Evolutionary conservation across 768 basidiomycete species (phyloP), one percentile per base, ranked within the genome.

Genomic region (Polyporus arcularius): DNA sequence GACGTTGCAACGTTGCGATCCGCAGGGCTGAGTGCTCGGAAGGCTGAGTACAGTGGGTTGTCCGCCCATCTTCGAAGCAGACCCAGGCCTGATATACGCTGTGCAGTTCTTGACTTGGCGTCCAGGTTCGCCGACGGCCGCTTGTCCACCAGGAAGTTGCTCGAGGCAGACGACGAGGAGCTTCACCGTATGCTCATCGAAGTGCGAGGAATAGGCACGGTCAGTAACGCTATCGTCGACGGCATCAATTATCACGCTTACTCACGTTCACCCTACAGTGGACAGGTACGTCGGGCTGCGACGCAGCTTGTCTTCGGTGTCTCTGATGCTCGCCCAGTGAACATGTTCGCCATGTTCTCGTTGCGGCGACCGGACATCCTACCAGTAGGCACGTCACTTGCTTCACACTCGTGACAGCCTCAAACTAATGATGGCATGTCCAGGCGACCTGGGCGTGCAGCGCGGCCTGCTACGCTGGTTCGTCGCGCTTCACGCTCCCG

Each of bases 271-370:
- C 21, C 6, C 10, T 26, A 26, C 61, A 85, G 86, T 88, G 83
- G 86, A 88, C 88, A 49, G 85, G 86, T 85, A 71, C 58, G 72
- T 67, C 7, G 16, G 12, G 38, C 51, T 16, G n/a, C 48, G 21
- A 5, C 43, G 10, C n/a, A 8, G 38, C 21, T 60, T 31, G 42
- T 45, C 18, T 4, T 28, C 4, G n/a, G 12, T 8, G 42, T 32
- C 47, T 49, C 51, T 65, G 48, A 43, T 53, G 38, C 43, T 61
- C 67, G 67, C 69, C 57, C 74, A 82, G 92, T 94, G n/a, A 88
- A 94, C 67, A 96, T 96, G 94, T 96, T 96, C 69, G 82, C 90
- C 14, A 92, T 97, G 46, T 96, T 96, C 73, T 89, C 91, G 2
- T 77, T 95, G 35, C 81, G 92, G 0, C 85, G 93, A 18, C 90